Evolutionary conservation across 208 protist genomes (phyloP).

Genomic region (Angomonas deanei): DNA sequence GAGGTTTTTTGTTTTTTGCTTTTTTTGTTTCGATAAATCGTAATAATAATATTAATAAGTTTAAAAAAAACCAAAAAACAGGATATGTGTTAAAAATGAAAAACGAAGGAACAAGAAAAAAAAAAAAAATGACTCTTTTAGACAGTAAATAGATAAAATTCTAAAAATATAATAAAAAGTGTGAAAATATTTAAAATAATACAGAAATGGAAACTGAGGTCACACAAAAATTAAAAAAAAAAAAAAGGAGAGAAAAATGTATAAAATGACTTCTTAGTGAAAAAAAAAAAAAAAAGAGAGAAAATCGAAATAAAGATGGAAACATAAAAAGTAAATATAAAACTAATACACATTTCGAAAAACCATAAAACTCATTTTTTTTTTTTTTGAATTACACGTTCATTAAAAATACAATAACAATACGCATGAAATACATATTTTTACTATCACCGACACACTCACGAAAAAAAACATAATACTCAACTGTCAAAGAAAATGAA

Average conservation of each 20-base stretch:
- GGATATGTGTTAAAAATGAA: neutral
- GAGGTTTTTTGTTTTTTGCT: neutral
- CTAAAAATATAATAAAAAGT: neutral
- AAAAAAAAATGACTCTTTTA: neutral
- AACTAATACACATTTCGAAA: neutral
- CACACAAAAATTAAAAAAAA: neutral
- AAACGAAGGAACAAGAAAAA: neutral
- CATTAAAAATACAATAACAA: neutral
- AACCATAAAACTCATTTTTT: neutral
- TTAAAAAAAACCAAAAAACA: neutral
- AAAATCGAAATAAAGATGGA: no score
- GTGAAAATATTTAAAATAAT: no score
- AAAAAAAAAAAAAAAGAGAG: no score
- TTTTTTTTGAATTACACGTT: neutral
- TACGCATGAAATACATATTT: no score
- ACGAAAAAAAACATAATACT: no score
- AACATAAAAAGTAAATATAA: no score
- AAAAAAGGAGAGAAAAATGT: slow-evolving; percentile 5
- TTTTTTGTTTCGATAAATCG: neutral
- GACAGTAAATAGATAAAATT: no score
- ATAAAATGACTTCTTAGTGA: no score
- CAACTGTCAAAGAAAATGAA: no score
- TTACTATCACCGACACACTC: no score
- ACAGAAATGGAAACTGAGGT: neutral
- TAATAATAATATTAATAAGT: neutral